Percentiles rank a stretch among this genome's conserved stretches.
These are phyloP conservation scores for Saccharomyces hybrid DNA, from an alignment of 1,139 yeast genomes.

Conservation along the genomic window DNA sequence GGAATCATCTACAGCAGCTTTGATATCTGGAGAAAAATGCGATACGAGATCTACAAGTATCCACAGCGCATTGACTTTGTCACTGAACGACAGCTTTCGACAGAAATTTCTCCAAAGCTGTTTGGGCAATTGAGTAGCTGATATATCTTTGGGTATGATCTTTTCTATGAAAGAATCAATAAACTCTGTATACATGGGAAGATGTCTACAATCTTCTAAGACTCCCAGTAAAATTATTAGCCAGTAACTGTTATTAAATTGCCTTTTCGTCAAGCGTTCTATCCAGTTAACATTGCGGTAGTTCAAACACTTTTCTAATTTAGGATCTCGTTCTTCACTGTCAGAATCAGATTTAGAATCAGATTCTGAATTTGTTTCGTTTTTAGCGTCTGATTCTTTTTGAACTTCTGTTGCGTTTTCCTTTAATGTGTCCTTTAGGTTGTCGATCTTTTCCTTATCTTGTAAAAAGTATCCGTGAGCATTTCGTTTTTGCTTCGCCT, in stretches of 20 bases:
- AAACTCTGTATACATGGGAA: slow-evolving; percentile 24
- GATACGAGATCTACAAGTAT: slow-evolving; percentile 26
- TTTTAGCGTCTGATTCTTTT: slow-evolving; percentile 12
- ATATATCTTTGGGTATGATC: slow-evolving; percentile 21
- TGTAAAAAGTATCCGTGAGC: slow-evolving; percentile 6
- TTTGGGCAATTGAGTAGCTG: slow-evolving; percentile 25
- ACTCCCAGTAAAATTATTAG: slow-evolving; percentile 68
- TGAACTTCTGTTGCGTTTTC: slow-evolving; percentile 14
- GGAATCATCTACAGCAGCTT: slow-evolving; percentile 26
- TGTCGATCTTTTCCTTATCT: slow-evolving; percentile 17
- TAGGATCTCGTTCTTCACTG: slow-evolving; percentile 33
- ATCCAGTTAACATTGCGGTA: slow-evolving; percentile 67
- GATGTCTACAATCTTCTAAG: slow-evolving; percentile 35
- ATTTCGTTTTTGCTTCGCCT: neutral
- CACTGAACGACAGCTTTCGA: slow-evolving; percentile 20
- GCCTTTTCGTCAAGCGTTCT: slow-evolving; percentile 63
- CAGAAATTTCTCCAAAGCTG: slow-evolving; percentile 30
- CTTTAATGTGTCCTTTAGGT: slow-evolving; percentile 15
- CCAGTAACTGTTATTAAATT: slow-evolving; percentile 83
- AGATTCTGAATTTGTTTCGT: slow-evolving; percentile 8
- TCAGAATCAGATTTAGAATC: slow-evolving; percentile 12
- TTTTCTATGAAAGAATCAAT: slow-evolving; percentile 19
- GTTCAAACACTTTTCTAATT: slow-evolving; percentile 45
- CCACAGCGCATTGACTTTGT: slow-evolving; percentile 27
- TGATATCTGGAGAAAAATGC: slow-evolving; percentile 28